Percentiles rank a stretch among this genome's conserved stretches.
Evolutionary conservation across 768 basidiomycete genomes (phyloP).

Genomic region (Leccinum subtestaceum): DNA sequence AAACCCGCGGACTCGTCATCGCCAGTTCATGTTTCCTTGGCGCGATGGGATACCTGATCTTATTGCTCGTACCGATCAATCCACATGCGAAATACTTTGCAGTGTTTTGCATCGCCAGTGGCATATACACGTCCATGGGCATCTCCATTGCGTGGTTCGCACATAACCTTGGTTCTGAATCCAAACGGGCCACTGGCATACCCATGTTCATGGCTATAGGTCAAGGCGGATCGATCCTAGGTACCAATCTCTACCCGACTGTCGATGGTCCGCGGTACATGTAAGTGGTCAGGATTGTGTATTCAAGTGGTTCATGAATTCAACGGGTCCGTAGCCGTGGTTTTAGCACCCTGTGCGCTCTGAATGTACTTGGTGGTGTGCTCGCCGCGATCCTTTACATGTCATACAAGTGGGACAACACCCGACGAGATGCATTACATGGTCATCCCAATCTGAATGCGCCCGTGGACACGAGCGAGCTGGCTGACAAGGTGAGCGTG

Average conservation of each 20-base stretch:
- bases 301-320: not conserved
- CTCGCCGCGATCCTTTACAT: slow-evolving; percentile 48
- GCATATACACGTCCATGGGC: slow-evolving; percentile 76
- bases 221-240: slow-evolving; percentile 73
- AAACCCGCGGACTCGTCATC: slow-evolving; percentile 50
- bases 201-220: slow-evolving; percentile 81
- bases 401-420: slow-evolving; percentile 63
- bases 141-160: slow-evolving; percentile 76
- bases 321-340: slow-evolving; percentile 39
- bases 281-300: slow-evolving; percentile 36
- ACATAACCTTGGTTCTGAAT: slow-evolving; percentile 76
- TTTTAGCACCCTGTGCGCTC: slow-evolving; percentile 48
- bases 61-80: slow-evolving; percentile 53
- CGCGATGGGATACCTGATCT: slow-evolving; percentile 54
- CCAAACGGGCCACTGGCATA: slow-evolving; percentile 72
- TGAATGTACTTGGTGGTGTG: slow-evolving; percentile 14
- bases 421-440: slow-evolving; percentile 47
- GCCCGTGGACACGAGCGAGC: slow-evolving; percentile 56
- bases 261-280: slow-evolving; percentile 63
- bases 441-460: slow-evolving; percentile 47
- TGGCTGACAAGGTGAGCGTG: slow-evolving; percentile 60
- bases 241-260: slow-evolving; percentile 69
- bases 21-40: slow-evolving; percentile 29
- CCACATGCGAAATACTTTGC: slow-evolving; percentile 72
- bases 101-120: slow-evolving; percentile 71